Evolutionary conservation across 257 asterid species (phyloP), one percentile per base, ranked within the genome.

Genomic region (Scutellaria baicalensis): DNA sequence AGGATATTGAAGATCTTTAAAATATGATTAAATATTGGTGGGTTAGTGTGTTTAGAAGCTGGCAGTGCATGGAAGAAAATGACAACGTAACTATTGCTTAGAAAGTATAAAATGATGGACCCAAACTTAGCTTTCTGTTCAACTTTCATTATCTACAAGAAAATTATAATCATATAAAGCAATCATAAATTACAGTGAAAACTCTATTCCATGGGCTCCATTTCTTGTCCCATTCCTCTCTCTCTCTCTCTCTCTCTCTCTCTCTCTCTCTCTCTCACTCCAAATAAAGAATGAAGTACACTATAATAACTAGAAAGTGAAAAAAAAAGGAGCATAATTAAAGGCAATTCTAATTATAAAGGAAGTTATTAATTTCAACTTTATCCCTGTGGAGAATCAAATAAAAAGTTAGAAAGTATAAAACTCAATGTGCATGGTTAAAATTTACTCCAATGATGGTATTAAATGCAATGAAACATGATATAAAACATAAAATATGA

Each of bases 31-130:
- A 6, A 38, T 9, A 39, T 17, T 9, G 68, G 44, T 49, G 61
- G 17, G 18, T 8, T 67, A 33, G 58, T 33, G 40, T 35, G 73
- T 10, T 40, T 14, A 39, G 76, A 49, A 60, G 66, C 38, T 57
- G 68, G 48, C 48, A 73, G 68, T n/a, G 17, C 6, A 35, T 66
- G 64, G 58, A 57, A 66, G 78, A 66, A 74, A 74, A 74, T 66
- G 78, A 74, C 78, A 74, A 66, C 38, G 73, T 36, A 66, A 65
- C 69, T 57, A 66, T 74, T 58, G 48, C 69, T 38, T 36, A 66
- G 48, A 74, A 74, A 73, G 72, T 73, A 73, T 44, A 64, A 16
- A 44, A 39, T 27, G 33, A 64, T 63, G 77, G 72, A 49, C 72
- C 78, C 72, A 45, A 16, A 59, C 9, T 1, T 43, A 54, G 56